Conservation (phyloP, 2,329 filamentous ascomycete species). For the Talaromyces sp. region DNA sequence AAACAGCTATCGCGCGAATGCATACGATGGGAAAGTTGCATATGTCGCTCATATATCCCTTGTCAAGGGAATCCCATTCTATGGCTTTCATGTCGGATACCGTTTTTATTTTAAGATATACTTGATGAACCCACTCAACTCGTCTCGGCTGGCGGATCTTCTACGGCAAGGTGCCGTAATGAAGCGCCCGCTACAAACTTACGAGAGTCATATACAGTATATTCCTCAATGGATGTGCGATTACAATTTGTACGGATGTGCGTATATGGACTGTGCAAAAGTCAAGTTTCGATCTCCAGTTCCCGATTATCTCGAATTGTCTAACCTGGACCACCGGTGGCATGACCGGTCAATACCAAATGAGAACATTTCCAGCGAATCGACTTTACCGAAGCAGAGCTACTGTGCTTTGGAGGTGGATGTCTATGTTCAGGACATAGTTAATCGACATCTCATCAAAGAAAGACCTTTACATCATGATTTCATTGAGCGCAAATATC, state of each 20-base stretch:
- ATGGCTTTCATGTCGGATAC: constrained; percentile 91
- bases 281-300: constrained; percentile 71
- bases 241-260: constrained; percentile 94
- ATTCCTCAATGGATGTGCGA: constrained; percentile 97
- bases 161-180: constrained; percentile 84
- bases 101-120: constrained; percentile 92
- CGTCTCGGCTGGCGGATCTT: constrained; percentile 82
- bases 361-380: constrained; percentile 57
- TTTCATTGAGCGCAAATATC: constrained; percentile 68
- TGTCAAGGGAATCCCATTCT: constrained; percentile 91
- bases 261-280: constrained; percentile 70
- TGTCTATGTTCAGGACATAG: constrained; percentile 79
- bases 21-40: constrained; percentile 61
- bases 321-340: constrained; percentile 65
- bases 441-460: constrained; percentile 72
- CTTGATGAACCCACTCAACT: constrained; percentile 78
- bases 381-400: constrained; percentile 68
- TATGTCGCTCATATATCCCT: constrained; percentile 89
- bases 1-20: constrained; percentile 75
- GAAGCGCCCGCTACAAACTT: constrained; percentile 79
- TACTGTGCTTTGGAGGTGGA: constrained; percentile 89
- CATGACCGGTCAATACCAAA: constrained; percentile 67
- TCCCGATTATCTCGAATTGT: constrained; percentile 63
- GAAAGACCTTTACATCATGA: constrained; percentile 80
- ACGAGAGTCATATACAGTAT: constrained; percentile 90